Evolutionary conservation across 768 basidiomycete genomes (phyloP).

Genomic region (Pisolithus albus): DNA sequence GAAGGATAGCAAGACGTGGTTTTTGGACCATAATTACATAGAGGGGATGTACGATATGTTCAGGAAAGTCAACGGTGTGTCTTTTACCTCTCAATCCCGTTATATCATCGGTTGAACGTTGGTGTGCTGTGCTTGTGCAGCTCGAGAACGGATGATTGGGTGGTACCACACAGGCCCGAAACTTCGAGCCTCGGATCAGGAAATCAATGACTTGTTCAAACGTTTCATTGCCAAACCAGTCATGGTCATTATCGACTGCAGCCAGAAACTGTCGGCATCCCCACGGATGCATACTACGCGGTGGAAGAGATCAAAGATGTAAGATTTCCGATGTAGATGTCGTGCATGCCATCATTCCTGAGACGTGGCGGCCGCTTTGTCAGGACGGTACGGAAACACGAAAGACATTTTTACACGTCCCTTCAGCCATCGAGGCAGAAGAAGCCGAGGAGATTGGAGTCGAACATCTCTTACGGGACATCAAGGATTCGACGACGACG

Average conservation of each 20-base stretch:
- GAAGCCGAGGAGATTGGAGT: constrained; percentile 98
- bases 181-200: constrained; percentile 91
- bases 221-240: constrained; percentile 81
- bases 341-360: neutral
- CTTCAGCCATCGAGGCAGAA: constrained; percentile 89
- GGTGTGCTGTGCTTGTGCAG: constrained; percentile 34
- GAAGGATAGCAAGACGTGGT: constrained; percentile 97
- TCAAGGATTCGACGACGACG: constrained; percentile 92
- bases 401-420: constrained; percentile 84
- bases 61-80: constrained; percentile 94
- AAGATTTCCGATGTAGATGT: constrained; percentile 24
- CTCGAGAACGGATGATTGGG: constrained; percentile 91
- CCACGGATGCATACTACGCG: constrained; percentile 95
- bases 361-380: neutral
- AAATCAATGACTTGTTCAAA: constrained; percentile 96
- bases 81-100: constrained; percentile 5
- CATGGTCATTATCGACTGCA: constrained; percentile 99
- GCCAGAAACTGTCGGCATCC: constrained; percentile 84
- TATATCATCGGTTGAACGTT: constrained; percentile 6
- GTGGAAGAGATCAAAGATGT: constrained; percentile 99
- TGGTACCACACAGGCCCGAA: constrained; percentile 99
- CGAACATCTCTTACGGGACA: constrained; percentile 94
- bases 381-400: constrained; percentile 83
- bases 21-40: constrained; percentile 97
- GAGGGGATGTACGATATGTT: constrained; percentile 99